These are phyloP conservation scores for Keithomyces neogunnii DNA, from an alignment of 2,329 filamentous ascomycete genomes.

Conservation along the genomic window DNA sequence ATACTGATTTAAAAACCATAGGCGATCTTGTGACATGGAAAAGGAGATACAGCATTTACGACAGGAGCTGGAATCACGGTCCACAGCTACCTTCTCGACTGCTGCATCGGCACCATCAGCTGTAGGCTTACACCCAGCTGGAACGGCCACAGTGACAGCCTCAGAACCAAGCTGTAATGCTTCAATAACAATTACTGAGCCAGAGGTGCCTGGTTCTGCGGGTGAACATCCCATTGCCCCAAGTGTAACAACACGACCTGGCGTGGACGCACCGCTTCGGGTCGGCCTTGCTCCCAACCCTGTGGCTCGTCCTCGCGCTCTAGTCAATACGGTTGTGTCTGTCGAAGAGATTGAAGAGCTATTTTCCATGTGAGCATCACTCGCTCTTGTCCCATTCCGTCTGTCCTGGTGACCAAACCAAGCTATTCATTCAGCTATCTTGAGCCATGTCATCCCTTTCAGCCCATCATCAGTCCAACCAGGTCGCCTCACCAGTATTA, in stretches of 20 bases:
- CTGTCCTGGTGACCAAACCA: background rate
- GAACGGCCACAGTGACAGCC: background rate
- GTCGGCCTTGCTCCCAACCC: background rate
- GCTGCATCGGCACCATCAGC: background rate
- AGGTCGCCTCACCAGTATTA: conserved; percentile 3
- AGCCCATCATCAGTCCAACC: background rate
- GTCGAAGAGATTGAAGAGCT: background rate
- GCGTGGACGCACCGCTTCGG: background rate
- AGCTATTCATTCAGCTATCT: background rate
- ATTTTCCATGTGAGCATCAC: background rate
- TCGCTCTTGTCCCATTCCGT: background rate
- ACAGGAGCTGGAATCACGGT: background rate
- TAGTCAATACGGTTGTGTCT: background rate
- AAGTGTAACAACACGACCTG: background rate
- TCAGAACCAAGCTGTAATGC: background rate
- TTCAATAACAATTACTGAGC: background rate
- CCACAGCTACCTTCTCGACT: background rate
- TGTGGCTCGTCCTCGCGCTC: background rate
- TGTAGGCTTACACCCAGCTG: background rate
- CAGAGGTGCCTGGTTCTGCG: background rate
- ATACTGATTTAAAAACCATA: background rate
- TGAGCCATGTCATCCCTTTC: conserved; percentile 1
- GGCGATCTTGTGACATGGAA: background rate
- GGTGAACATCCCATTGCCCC: background rate
- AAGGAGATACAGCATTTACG: background rate